Evolutionary conservation across 306 rosid genomes (phyloP), one percentile per base, ranked within the genome.

Genomic region (Vicia villosa): DNA sequence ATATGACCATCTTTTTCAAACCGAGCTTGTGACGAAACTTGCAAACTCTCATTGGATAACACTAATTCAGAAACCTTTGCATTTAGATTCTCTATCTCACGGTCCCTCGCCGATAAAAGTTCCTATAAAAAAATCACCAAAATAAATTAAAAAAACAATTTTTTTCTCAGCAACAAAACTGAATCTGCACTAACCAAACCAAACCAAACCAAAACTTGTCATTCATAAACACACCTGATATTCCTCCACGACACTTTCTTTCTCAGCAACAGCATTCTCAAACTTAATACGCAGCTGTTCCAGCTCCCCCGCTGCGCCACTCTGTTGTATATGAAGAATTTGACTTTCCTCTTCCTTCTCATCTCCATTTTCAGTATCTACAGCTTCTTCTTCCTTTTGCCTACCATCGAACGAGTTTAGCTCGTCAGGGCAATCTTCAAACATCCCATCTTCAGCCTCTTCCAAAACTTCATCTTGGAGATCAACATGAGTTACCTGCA

Each of bases 401-500:
- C 60, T 73, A 24, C 74, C 77, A 67, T 82, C 86, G 8, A 70
- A 17, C 13, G 83, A 21, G 24, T 5, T 75, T 69, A 88, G 68
- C 85, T 91, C 99, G 28, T 94, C 99, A 0, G 97, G 82, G 77
- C 95, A 87, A 83, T 94, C 99, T 6, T 85, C 97, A 71, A 94
- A 94, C 96, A 84, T 83, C 11, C 41, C 87, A 45, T 84, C 84
- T 65, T 76, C 89, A 21, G 69, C 37, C 14, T 76, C 85, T 11
- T 68, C 83, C 42, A 34, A 41, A 34, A 51, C 75, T 10, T 63
- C 76, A 74, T 82, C 77, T 32, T 66, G 75, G 19, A 16, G 56
- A 56, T 66, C 82, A 76, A 0, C 79, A 55, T 17, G 68, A 54
- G 20, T 75, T 17, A 63, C 79, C 78, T 60, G 77, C 21, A 59